phyloP scores from a whole-genome alignment of 2,329 filamentous ascomycete genomes.

The Pseudocercospora vitis region DNA sequence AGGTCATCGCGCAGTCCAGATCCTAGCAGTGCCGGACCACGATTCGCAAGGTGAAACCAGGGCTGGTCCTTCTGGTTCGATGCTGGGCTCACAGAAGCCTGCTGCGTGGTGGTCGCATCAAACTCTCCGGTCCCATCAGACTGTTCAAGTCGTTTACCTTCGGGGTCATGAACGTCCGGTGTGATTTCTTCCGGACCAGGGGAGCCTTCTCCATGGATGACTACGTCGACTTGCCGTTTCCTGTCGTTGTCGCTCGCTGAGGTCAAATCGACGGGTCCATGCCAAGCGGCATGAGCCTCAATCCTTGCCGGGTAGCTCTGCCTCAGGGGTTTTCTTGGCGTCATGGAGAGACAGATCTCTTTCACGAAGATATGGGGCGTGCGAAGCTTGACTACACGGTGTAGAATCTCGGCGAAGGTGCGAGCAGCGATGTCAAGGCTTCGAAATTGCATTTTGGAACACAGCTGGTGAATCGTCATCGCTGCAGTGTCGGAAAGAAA shows the following conservation, averaged over 20 bases:
- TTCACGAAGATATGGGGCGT: background rate
- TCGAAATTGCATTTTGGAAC: background rate
- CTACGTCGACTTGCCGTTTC: slow-evolving; percentile 1
- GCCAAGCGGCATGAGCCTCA: background rate
- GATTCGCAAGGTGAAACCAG: too few species aligned
- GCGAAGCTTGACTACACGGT: slow-evolving; percentile 32
- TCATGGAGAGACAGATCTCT: too few species aligned
- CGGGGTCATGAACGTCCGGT: too few species aligned
- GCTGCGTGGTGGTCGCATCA: too few species aligned
- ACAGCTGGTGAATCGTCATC: background rate
- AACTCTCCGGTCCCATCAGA: too few species aligned
- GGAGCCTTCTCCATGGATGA: background rate
- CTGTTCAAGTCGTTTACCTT: too few species aligned
- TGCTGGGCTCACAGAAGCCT: too few species aligned
- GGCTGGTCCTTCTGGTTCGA: too few species aligned
- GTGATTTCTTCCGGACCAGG: background rate
- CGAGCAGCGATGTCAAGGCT: background rate
- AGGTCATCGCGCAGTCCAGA: too few species aligned
- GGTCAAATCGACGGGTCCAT: background rate
- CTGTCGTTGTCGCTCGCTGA: background rate
- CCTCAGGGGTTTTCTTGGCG: background rate
- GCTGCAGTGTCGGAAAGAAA: background rate
- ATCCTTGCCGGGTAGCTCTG: background rate
- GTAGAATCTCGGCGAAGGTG: slow-evolving; percentile 17
- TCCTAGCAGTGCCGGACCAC: too few species aligned